Base-by-base conservation (phyloP, 1,139 yeast genomes). In the Citeromyces hawaiiensis region DNA sequence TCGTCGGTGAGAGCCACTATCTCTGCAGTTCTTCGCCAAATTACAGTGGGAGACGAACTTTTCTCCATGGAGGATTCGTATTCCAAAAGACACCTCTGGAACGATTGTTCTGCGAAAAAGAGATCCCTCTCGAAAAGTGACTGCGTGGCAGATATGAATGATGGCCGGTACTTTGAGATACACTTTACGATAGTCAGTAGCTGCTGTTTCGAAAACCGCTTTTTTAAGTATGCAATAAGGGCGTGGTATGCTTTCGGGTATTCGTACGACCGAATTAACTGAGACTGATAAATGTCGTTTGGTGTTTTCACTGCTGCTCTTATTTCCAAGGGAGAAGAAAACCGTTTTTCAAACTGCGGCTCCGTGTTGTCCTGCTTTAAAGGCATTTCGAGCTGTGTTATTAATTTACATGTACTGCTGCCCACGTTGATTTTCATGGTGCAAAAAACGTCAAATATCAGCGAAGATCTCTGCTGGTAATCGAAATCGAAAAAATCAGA, bases 21-120 rank as follows among this genome's bases (percentile, higher is more conserved):
- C 52, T 81, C 88, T 5, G 88, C 87, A 0, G 88, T 77, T 36
- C 88, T 61, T 49, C 88, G 64, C 88, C 88, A 81, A 46, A 80
- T 78, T 9, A 80, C 74, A 3, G 86, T 76, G 2, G 88, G 88
- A 1, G 81, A 71, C 34, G 76, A 70, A 41, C 72, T 70, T 46
- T 71, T 54, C 19, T 79, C 72, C 30, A 76, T 71, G 18, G 75
- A 61, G 32, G 58, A 60, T 53, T 81, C 87, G 49, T 76, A 76
- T 50, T 80, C 87, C 14, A 81, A 54, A 25, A 81, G 56, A 1
- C 83, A 73, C 45, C 88, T 57, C 51, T 81, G 88, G 49, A 80
- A 74, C 10, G 79, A 70, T 60, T 81, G 61, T 51, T 81, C 91
- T 14, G 82, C 70, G 46, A 78, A 70, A 38, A 76, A 67, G 38